These are phyloP conservation scores for Trametes cingulata DNA, from an alignment of 768 basidiomycete species.

Conservation along the genomic window DNA sequence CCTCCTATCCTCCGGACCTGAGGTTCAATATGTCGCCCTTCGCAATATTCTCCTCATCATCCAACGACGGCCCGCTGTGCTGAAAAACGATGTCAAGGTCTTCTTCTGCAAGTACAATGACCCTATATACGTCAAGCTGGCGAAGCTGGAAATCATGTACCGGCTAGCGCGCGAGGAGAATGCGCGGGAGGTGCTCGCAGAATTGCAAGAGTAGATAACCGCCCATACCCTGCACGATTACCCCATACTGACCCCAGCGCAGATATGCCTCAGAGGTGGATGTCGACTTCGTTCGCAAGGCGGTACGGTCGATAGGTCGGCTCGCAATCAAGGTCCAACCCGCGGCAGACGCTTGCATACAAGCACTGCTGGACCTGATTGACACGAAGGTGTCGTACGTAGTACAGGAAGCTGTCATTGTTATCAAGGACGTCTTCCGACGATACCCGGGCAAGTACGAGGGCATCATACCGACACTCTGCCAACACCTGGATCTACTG, in stretches of 20 bases:
- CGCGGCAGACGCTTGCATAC: constrained; percentile 88
- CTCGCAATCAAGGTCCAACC: constrained; percentile 95
- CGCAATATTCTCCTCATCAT: constrained; percentile 97
- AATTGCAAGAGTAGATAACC: constrained; percentile 82
- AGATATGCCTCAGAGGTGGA: constrained; percentile 99
- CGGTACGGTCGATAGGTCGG: constrained; percentile 95
- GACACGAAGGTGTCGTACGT: constrained; percentile 95
- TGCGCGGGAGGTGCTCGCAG: constrained; percentile 87
- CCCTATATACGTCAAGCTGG: constrained; percentile 97
- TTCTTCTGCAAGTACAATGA: constrained; percentile 99
- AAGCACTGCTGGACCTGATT: constrained; percentile 81
- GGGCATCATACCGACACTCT: constrained; percentile 90
- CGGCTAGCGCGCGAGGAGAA: constrained; percentile 94
- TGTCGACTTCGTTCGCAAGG: constrained; percentile 96
- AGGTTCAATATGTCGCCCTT: constrained; percentile 97
- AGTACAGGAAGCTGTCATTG: constrained; percentile 95
- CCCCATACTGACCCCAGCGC: neutral
- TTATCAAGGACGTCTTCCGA: constrained; percentile 97
- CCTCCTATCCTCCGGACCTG: constrained; percentile 92
- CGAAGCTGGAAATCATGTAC: constrained; percentile 99
- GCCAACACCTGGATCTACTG: constrained; percentile 86
- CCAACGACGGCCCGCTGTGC: constrained; percentile 86
- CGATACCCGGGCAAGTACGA: constrained; percentile 97
- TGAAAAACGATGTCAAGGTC: constrained; percentile 97
- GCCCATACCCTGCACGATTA: neutral